Conservation (phyloP, 495 filamentous ascomycete species). For the Melanomma pulvis-pyrius region DNA sequence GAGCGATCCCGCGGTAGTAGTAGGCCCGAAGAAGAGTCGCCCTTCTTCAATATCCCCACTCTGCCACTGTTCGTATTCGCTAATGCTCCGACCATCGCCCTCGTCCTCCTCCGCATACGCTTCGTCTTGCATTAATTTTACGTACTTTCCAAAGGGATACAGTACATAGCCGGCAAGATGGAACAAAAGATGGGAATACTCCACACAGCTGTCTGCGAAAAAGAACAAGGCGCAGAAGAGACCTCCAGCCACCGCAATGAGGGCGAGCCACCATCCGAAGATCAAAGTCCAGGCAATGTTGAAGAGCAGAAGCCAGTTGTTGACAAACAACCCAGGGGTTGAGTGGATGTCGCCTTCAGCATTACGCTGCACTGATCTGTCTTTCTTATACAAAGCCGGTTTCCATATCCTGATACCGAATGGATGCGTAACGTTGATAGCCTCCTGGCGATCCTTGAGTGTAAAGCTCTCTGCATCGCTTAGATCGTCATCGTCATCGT, state of each 20-base stretch:
- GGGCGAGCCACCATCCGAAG: constrained; percentile 97
- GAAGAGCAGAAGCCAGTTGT: constrained; percentile 76
- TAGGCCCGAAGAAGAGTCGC: constrained; percentile 91
- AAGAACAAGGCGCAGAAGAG: constrained; percentile 77
- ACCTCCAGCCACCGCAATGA: constrained; percentile 72
- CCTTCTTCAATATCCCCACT: constrained; percentile 96
- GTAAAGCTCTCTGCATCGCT: constrained; percentile 62
- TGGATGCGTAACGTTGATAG: constrained; percentile 98
- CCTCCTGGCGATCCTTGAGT: constrained; percentile 90
- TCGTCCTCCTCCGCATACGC: constrained; percentile 94
- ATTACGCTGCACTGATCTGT: constrained; percentile 90
- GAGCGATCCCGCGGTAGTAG: constrained; percentile 68
- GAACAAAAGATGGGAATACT: constrained; percentile 83
- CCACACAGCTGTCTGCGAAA: constrained; percentile 69
- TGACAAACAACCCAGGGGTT: constrained; percentile 85
- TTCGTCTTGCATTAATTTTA: constrained; percentile 90
- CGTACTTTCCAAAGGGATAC: constrained; percentile 96
- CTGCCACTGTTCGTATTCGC: constrained; percentile 99
- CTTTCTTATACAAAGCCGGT: constrained; percentile 96
- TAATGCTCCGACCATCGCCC: constrained; percentile 98
- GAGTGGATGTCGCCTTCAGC: constrained; percentile 98
- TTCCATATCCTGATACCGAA: constrained; percentile 99
- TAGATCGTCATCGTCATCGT: constrained; percentile 49
- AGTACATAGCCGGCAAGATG: constrained; percentile 85
- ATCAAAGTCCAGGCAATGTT: constrained; percentile 88